Evolutionary conservation across 306 rosid species (phyloP).

Genomic region (Leucaena leucocephala): DNA sequence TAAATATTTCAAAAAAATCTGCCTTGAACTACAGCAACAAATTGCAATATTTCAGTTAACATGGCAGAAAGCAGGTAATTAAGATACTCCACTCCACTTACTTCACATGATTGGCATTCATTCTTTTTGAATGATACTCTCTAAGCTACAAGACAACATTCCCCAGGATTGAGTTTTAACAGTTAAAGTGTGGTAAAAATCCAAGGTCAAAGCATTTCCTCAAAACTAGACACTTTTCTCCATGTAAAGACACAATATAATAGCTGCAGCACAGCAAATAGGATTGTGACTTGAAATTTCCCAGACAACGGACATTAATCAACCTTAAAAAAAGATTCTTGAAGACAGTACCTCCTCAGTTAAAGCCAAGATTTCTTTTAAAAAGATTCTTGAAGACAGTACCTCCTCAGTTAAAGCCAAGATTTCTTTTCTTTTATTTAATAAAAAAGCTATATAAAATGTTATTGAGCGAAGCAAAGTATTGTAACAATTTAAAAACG

Average conservation of each 20-base stretch:
- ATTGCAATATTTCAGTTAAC: slow-evolving; percentile 19
- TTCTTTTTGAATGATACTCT: not conserved
- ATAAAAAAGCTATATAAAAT: slow-evolving; percentile 6
- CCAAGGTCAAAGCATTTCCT: not conserved
- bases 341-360: slow-evolving; percentile 16
- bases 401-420: slow-evolving; percentile 11
- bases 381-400: slow-evolving; percentile 13
- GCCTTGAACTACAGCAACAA: not conserved
- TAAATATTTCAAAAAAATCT: slow-evolving; percentile 6
- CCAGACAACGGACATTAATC: not conserved
- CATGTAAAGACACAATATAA: not conserved
- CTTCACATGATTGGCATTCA: not conserved
- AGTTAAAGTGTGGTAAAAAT: not conserved
- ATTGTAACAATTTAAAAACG: not conserved
- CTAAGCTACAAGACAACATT: not conserved
- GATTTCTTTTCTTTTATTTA: not conserved
- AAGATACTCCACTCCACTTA: not conserved
- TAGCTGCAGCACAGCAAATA: not conserved
- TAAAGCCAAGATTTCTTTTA: not conserved
- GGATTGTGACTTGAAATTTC: not conserved
- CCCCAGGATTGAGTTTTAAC: not conserved
- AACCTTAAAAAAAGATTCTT: slow-evolving; percentile 8
- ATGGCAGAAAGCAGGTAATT: slow-evolving; percentile 22
- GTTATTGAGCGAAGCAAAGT: not conserved
- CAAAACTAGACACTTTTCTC: not conserved